A percentile compares a stretch with the other conserved stretches of the same genome.
These are phyloP conservation scores for Salix caprea DNA, from an alignment of 345 rosid species.

Conservation along the genomic window DNA sequence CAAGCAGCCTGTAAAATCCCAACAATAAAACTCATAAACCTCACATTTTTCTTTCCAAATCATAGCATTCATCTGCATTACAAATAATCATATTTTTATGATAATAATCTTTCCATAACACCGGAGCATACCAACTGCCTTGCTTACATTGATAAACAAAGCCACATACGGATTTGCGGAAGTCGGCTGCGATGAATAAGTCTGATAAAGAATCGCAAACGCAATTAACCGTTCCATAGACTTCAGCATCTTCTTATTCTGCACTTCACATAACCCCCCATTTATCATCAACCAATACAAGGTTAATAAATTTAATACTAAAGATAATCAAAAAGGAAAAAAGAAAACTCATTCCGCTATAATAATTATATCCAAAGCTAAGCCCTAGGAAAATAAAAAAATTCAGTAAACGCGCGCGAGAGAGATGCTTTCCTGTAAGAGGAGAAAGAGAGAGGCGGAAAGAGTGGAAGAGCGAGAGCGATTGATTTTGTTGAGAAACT, in stretches of 20 bases:
- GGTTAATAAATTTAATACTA: neutral
- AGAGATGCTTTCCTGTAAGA: constrained; percentile 46
- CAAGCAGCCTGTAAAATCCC: constrained; percentile 59
- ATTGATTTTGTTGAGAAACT: constrained; percentile 51
- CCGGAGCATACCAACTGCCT: neutral
- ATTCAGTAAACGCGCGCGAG: neutral
- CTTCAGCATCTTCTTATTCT: constrained; percentile 52
- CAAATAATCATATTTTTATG: neutral
- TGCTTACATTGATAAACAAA: constrained; percentile 50
- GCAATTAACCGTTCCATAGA: constrained; percentile 70
- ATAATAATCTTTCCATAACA: neutral
- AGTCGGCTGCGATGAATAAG: constrained; percentile 53
- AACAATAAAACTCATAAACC: constrained; percentile 1
- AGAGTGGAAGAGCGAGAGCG: constrained; percentile 36
- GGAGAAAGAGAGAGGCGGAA: constrained; percentile 54
- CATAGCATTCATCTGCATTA: neutral
- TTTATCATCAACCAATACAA: neutral
- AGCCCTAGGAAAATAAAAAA: neutral
- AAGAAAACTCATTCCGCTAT: neutral
- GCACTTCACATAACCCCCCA: constrained; percentile 12
- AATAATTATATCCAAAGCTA: neutral
- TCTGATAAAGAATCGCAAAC: constrained; percentile 54
- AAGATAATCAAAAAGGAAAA: neutral
- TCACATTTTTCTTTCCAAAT: neutral
- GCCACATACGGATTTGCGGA: constrained; percentile 60